Evolutionary conservation across 2,329 filamentous ascomycete genomes (phyloP).

Genomic region (Colletotrichum eremochloae): DNA sequence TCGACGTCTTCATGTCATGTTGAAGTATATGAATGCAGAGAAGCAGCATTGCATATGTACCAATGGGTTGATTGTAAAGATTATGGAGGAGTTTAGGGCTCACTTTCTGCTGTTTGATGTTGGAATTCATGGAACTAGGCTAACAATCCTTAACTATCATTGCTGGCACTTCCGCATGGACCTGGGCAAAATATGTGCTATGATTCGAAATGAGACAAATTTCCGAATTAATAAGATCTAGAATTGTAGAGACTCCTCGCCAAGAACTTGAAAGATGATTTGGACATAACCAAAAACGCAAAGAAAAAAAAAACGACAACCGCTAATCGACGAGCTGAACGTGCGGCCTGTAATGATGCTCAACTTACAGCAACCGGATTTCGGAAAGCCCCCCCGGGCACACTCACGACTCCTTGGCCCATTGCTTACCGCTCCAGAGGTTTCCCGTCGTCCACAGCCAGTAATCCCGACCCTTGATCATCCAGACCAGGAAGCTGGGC

Average conservation of each 20-base stretch:
- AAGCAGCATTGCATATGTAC: neutral
- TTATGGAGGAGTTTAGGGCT: neutral
- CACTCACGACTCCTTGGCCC: slow-evolving; percentile 57
- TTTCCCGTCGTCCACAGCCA: slow-evolving; percentile 63
- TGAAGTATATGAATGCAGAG: neutral
- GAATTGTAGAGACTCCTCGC: neutral
- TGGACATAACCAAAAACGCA: neutral
- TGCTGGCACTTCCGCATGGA: neutral
- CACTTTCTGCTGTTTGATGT: neutral
- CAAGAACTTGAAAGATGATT: too few species aligned
- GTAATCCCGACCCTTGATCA: slow-evolving; percentile 65
- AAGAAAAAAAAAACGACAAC: neutral
- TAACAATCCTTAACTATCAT: neutral
- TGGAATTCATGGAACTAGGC: neutral
- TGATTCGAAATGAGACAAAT: neutral
- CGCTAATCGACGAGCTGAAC: neutral
- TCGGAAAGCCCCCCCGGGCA: neutral
- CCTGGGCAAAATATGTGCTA: neutral
- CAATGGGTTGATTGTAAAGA: neutral
- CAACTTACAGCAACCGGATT: neutral
- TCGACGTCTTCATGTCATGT: neutral
- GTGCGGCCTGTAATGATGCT: neutral
- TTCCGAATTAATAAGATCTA: neutral
- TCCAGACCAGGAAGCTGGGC: slow-evolving; percentile 61
- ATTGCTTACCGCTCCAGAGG: slow-evolving; percentile 66